Conservation (phyloP, 1,284 basidiomycete genomes). For the Leccinum solheimii region DNA sequence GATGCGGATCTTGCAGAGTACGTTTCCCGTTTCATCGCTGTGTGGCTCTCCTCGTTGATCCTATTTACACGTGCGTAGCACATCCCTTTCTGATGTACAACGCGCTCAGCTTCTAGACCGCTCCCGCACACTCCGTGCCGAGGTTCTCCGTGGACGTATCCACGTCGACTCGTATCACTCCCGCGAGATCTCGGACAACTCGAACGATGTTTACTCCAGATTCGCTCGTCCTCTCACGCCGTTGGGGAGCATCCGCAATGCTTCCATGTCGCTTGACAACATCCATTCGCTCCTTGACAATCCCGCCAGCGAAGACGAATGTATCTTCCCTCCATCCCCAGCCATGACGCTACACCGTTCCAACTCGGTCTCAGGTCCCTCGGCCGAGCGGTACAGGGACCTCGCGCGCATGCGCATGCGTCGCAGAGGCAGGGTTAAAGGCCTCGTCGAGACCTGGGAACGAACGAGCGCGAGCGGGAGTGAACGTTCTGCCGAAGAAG, state of each 20-base stretch:
- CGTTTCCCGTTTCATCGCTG: constrained; percentile 4
- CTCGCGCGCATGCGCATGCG: constrained; percentile 32
- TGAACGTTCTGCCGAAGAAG: constrained; percentile 25
- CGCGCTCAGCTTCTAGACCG: constrained; percentile 22
- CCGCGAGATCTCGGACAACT: constrained; percentile 15
- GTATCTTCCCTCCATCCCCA: constrained; percentile 17
- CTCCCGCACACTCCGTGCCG: constrained; percentile 30
- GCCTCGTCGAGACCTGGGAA: constrained; percentile 35
- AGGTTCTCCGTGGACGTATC: constrained; percentile 28
- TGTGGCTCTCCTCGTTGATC: not conserved
- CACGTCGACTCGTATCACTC: constrained; percentile 24
- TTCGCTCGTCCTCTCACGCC: constrained; percentile 4
- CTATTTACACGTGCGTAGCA: constrained; percentile 15
- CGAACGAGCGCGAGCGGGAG: constrained; percentile 28
- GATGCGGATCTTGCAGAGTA: constrained; percentile 27
- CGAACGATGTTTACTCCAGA: constrained; percentile 11
- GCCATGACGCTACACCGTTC: constrained; percentile 25
- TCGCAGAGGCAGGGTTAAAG: constrained; percentile 35
- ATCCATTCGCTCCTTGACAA: constrained; percentile 14
- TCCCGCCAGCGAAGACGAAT: not conserved
- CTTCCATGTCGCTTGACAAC: constrained; percentile 32
- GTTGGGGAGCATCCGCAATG: constrained; percentile 11
- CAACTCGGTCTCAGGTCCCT: constrained; percentile 27
- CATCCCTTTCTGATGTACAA: constrained; percentile 24
- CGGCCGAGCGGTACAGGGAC: constrained; percentile 33